A percentile compares a stretch with the other conserved stretches of the same genome.
phyloP scores from a whole-genome alignment of 306 rosid genomes.

The Myrica gale region DNA sequence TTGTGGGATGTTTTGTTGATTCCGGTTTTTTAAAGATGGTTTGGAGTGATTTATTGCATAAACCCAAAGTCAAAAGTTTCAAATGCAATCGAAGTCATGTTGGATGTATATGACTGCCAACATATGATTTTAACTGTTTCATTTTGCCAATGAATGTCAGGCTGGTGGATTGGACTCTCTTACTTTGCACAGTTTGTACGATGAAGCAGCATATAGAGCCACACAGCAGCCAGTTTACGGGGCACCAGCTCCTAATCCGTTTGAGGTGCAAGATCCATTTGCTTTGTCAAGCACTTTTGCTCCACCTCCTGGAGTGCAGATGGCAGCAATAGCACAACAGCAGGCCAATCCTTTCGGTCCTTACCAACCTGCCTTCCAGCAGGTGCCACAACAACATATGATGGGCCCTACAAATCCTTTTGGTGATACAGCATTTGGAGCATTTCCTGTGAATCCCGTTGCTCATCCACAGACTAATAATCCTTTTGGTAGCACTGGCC shows the following conservation, averaged over 20 bases:
- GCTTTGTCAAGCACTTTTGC: conserved; percentile 59
- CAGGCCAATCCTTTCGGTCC: conserved; percentile 91
- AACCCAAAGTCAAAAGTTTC: neutral
- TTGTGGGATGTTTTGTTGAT: neutral
- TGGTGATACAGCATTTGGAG: conserved; percentile 77
- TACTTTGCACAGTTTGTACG: conserved; percentile 80
- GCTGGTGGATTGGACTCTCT: conserved; percentile 98
- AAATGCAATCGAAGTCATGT: neutral
- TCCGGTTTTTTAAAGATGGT: neutral
- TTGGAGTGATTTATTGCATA: neutral
- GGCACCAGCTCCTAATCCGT: conserved; percentile 88
- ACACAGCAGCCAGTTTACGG: conserved; percentile 89
- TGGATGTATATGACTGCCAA: neutral
- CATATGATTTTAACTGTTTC: conserved; percentile 17
- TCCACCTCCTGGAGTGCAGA: conserved; percentile 69
- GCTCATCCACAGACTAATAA: conserved; percentile 72
- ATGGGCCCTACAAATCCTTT: conserved; percentile 86
- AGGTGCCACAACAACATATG: conserved; percentile 59
- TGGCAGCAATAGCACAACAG: conserved; percentile 64
- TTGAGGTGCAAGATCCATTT: conserved; percentile 89
- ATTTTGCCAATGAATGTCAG: conserved; percentile 40
- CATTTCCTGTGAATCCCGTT: conserved; percentile 51
- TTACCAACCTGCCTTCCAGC: conserved; percentile 57
- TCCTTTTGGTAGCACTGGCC: conserved; percentile 90
- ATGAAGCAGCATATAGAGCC: conserved; percentile 84